A percentile compares a stretch with the other conserved stretches of the same genome.
Evolutionary conservation across 2,329 filamentous ascomycete species (phyloP).

Genomic region (Fusarium sp.): DNA sequence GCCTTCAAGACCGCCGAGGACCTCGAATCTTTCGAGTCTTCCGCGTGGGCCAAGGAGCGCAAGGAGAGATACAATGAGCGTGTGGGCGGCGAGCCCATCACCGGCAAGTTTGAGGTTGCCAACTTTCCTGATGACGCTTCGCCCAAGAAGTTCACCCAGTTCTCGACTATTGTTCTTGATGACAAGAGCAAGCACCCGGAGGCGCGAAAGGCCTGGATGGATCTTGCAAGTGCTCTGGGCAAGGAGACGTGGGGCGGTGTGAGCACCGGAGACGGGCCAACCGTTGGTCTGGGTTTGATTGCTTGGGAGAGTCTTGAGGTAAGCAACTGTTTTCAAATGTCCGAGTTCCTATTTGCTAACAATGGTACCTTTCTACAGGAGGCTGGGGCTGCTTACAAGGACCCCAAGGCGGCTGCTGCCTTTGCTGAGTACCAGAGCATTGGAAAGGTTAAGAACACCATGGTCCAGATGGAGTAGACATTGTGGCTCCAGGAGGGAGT

Average conservation of each 20-base stretch:
- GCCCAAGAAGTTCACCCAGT: conserved; percentile 17
- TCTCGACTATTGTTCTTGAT: conserved; percentile 19
- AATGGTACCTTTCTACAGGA: conserved; percentile 1
- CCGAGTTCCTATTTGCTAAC: background rate
- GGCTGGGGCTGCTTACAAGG: conserved; percentile 11
- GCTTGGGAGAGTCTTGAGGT: conserved; percentile 32
- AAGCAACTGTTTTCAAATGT: background rate
- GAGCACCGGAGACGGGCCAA: conserved; percentile 14
- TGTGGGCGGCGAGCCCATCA: conserved; percentile 2
- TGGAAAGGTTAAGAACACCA: conserved; percentile 13
- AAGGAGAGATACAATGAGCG: conserved; percentile 12
- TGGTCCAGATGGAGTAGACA: conserved; percentile 12
- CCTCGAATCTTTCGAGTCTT: conserved; percentile 7
- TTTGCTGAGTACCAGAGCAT: conserved; percentile 16
- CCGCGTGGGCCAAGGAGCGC: conserved; percentile 18
- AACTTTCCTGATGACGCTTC: conserved; percentile 10
- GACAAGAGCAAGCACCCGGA: conserved; percentile 14
- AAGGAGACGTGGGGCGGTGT: conserved; percentile 24
- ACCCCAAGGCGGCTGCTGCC: conserved; percentile 17
- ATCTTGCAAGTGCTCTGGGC: conserved; percentile 8
- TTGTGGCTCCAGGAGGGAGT: too few relatives aligned
- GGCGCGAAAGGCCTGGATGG: conserved; percentile 13
- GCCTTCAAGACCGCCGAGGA: conserved; percentile 30
- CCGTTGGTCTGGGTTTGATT: conserved; percentile 17
- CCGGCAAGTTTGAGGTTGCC: conserved; percentile 21